Evolutionary conservation across 2,329 filamentous ascomycete species (phyloP).

Genomic region (Penicillium sp.): DNA sequence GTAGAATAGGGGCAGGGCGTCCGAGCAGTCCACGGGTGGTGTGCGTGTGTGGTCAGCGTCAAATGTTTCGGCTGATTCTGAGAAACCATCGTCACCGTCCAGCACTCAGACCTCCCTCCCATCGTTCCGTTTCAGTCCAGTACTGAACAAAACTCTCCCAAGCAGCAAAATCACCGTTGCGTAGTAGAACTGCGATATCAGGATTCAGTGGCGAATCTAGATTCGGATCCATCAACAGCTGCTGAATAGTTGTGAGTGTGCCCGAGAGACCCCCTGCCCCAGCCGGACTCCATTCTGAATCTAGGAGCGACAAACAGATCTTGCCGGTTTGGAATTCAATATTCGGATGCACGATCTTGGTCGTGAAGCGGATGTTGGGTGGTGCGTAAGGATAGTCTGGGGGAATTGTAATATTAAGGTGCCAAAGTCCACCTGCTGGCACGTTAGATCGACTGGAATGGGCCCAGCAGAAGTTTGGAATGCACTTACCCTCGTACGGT

Average conservation of each 20-base stretch:
- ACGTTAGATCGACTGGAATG: not conserved
- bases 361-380: conserved; percentile 77
- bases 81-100: conserved; percentile 8
- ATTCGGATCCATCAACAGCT: conserved; percentile 46
- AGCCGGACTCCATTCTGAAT: conserved; percentile 72
- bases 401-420: conserved; percentile 74
- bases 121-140: conserved; percentile 48
- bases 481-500: conserved; percentile 56
- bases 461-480: too few species aligned
- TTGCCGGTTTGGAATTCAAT: conserved; percentile 72
- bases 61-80: not conserved
- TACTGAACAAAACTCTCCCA: conserved; percentile 49
- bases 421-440: conserved; percentile 69
- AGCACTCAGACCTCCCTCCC: conserved; percentile 32
- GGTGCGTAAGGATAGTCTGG: conserved; percentile 73
- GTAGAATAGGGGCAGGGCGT: not conserved
- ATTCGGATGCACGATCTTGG: conserved; percentile 82
- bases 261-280: conserved; percentile 48
- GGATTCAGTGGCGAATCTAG: conserved; percentile 51
- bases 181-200: conserved; percentile 47
- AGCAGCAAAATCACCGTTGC: conserved; percentile 45
- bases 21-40: too few species aligned
- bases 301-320: conserved; percentile 86
- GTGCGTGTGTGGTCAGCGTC: not conserved
- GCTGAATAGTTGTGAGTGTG: conserved; percentile 48